Percentiles rank a stretch among this genome's conserved stretches.
phyloP scores from a whole-genome alignment of 495 filamentous ascomycete species.

The Talaromyces adpressus region DNA sequence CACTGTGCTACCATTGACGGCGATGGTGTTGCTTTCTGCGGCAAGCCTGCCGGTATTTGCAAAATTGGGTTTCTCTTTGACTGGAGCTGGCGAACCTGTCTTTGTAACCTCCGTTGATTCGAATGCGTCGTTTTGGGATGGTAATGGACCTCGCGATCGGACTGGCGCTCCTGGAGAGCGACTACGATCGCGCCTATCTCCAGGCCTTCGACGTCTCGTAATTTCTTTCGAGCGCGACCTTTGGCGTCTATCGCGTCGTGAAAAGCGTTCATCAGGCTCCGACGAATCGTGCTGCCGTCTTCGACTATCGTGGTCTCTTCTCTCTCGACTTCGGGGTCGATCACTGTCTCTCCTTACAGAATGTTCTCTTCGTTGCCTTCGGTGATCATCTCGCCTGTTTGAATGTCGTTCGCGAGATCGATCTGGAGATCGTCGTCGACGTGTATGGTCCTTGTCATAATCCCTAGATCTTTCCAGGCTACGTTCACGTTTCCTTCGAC shows the following conservation, averaged over 20 bases:
- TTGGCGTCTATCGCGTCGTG: slow-evolving; percentile 12
- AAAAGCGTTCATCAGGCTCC: slow-evolving; percentile 21
- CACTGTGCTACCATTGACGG: slow-evolving; percentile 56
- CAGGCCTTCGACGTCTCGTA: slow-evolving; percentile 26
- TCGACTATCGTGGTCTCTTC: slow-evolving; percentile 14
- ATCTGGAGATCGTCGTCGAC: slow-evolving; percentile 14
- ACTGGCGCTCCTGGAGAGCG: slow-evolving; percentile 21
- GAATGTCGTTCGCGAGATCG: background rate
- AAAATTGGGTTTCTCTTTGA: slow-evolving; percentile 87
- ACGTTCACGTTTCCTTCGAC: background rate
- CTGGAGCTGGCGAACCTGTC: slow-evolving; percentile 26
- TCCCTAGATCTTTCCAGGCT: background rate
- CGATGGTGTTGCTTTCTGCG: slow-evolving; percentile 79
- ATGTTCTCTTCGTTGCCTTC: slow-evolving; percentile 17
- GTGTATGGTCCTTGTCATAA: slow-evolving; percentile 12
- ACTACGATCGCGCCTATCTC: slow-evolving; percentile 20
- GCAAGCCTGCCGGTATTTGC: slow-evolving; percentile 73
- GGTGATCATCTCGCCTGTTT: background rate
- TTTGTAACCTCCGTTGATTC: slow-evolving; percentile 41
- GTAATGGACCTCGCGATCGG: slow-evolving; percentile 50
- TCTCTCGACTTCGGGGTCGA: slow-evolving; percentile 17
- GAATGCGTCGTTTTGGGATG: slow-evolving; percentile 67
- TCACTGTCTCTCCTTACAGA: slow-evolving; percentile 21
- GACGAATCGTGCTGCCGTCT: slow-evolving; percentile 17
- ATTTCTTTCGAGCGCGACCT: slow-evolving; percentile 14